Evolutionary conservation across 805 yeast genomes (phyloP), one percentile per base, ranked within the genome.

Genomic region (Wilhelminamyces savonicus): DNA sequence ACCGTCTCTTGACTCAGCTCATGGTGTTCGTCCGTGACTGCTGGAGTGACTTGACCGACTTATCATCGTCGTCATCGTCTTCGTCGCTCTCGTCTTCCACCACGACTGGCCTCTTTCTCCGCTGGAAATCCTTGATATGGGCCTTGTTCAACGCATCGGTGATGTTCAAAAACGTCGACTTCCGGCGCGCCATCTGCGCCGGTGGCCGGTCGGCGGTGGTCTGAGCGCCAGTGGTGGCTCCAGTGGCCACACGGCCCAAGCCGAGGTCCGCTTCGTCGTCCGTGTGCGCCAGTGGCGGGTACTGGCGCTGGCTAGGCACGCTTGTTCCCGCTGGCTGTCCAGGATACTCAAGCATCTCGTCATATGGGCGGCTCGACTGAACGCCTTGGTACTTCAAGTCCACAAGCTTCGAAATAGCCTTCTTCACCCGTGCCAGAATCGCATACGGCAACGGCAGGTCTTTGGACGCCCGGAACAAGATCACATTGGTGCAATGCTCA

Each of bases 401-500:
- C 5, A 59, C 67, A 35, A 66, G 44, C 27, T 50, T 52, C 27
- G 57, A 56, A 29, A 56, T 58, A 13, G 62, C 66, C 12, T 29
- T 47, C 25, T 51, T 65, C 3, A 72, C 67, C 27, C 44, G 49
- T 2, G 32, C 10, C 3, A 58, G 39, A 1, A 63, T 52, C 2
- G 76, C 73, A 39, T 86, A 90, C 0, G 98, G 98, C 31, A 90
- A 59, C 2, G 90, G 84, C 7, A 85, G 63, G 37, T 90, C 96
- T 34, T 94, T 75, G 7, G 94, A 79, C 0, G 97, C 97, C 40
- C 94, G 71, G 55, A 79, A 83, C 25, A 86, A 59, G 32, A 76
- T 77, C 8, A 87, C 95, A 50, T 90, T 90, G 1, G 97, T 78
- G 27, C 88, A 80, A 54, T 92, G 98, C 55, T 92, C 97, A 56